These are phyloP conservation scores for Talaromyces sp. DNA, from an alignment of 2,329 filamentous ascomycete genomes.

Conservation along the genomic window DNA sequence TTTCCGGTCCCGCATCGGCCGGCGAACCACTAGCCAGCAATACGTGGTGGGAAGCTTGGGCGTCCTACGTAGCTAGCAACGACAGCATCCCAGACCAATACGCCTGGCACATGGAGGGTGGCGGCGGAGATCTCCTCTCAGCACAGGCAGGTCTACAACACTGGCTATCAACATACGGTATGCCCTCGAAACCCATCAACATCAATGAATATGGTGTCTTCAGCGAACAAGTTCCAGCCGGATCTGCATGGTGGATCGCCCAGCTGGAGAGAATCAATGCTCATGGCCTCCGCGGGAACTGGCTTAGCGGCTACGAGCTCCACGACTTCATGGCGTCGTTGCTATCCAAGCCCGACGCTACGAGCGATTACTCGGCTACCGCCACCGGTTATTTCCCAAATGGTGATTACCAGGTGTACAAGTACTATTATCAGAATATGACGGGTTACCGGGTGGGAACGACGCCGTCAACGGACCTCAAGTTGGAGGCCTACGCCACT, in stretches of 20 bases:
- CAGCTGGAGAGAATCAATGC: constrained; percentile 46
- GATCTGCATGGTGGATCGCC: constrained; percentile 46
- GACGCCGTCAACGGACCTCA: constrained; percentile 31
- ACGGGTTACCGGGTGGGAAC: constrained; percentile 40
- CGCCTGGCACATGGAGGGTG: constrained; percentile 11
- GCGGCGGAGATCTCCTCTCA: constrained; percentile 4
- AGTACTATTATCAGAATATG: constrained; percentile 48
- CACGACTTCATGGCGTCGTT: constrained; percentile 37
- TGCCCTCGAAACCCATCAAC: constrained; percentile 39
- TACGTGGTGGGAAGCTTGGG: constrained; percentile 27
- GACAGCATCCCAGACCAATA: constrained; percentile 3
- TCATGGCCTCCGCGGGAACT: constrained; percentile 46
- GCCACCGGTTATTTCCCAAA: constrained; percentile 38
- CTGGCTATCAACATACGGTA: constrained; percentile 22
- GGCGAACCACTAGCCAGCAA: constrained; percentile 30
- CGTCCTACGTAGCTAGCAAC: constrained; percentile 4
- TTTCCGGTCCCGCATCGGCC: constrained; percentile 42
- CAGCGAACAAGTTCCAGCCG: constrained; percentile 42
- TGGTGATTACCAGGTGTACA: constrained; percentile 48
- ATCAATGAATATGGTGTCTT: constrained; percentile 50
- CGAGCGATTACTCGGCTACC: constrained; percentile 22
- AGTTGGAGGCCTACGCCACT: constrained; percentile 41
- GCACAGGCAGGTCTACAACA: neutral
- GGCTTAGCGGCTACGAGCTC: constrained; percentile 38
- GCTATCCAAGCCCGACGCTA: constrained; percentile 32